Percentiles rank a stretch among this genome's conserved stretches.
phyloP scores from a whole-genome alignment of 148 eudicot genomes.

The Talinum fruticosum region DNA sequence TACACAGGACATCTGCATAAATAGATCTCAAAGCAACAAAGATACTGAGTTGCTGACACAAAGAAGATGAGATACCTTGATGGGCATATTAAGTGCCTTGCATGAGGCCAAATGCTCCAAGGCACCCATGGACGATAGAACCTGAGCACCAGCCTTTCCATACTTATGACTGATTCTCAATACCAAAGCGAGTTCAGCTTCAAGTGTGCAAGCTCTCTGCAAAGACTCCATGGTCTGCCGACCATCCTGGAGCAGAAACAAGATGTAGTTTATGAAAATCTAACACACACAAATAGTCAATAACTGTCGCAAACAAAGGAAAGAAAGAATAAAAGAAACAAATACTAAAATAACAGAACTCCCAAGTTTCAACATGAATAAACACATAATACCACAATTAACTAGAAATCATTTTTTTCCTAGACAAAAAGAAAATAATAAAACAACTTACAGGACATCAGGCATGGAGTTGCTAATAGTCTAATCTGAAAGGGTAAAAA shows the following conservation, averaged over 20 bases:
- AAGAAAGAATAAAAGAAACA: neutral
- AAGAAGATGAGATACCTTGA: constrained; percentile 51
- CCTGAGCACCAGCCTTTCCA: constrained; percentile 85
- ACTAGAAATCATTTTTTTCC: neutral
- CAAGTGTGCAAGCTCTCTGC: constrained; percentile 85
- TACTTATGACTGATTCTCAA: constrained; percentile 82
- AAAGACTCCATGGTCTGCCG: constrained; percentile 67
- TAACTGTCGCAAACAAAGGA: neutral
- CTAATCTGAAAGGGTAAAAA: neutral
- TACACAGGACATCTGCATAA: constrained; percentile 11
- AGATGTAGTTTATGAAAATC: neutral
- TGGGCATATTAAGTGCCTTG: constrained; percentile 66
- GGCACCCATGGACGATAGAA: constrained; percentile 80
- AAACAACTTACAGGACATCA: neutral
- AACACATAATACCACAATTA: neutral
- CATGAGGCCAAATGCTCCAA: constrained; percentile 79
- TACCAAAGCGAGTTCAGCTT: constrained; percentile 86
- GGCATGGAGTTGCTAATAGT: neutral
- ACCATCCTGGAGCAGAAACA: constrained; percentile 48
- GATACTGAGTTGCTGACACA: neutral
- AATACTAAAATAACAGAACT: neutral
- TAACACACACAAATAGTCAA: constrained; percentile 5
- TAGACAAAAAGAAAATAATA: neutral
- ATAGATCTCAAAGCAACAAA: constrained; percentile 8
- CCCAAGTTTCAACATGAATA: neutral